Evolutionary conservation across 305 asterid species (phyloP).

Genomic region (Fraxinus platypoda): DNA sequence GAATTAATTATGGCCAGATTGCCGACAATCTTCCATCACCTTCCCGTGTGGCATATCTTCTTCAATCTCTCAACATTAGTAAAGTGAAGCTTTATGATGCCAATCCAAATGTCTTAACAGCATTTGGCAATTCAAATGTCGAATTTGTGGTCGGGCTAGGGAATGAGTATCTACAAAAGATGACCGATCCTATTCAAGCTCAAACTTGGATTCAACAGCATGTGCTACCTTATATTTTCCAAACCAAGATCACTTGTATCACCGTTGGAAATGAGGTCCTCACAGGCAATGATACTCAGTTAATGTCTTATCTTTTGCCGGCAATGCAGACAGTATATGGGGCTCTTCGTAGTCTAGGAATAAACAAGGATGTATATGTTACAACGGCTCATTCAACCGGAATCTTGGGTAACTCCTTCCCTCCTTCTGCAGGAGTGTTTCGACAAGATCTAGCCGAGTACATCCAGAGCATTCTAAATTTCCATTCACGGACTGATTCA

Average conservation of each 20-base stretch:
- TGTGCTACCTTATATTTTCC: slow-evolving; percentile 57
- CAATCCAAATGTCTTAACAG: slow-evolving; percentile 58
- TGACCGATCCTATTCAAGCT: slow-evolving; percentile 69
- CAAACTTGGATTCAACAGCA: slow-evolving; percentile 68
- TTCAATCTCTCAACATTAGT: slow-evolving; percentile 57
- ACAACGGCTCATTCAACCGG: slow-evolving; percentile 75
- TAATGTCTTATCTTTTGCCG: slow-evolving; percentile 52
- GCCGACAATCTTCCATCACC: slow-evolving; percentile 84
- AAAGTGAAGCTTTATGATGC: slow-evolving; percentile 82
- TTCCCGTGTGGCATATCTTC: slow-evolving; percentile 56
- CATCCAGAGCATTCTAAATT: slow-evolving; percentile 49
- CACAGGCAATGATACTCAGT: slow-evolving; percentile 52
- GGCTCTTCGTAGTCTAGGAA: slow-evolving; percentile 59
- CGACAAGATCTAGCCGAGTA: slow-evolving; percentile 50
- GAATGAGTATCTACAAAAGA: slow-evolving; percentile 55
- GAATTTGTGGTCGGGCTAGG: slow-evolving; percentile 76
- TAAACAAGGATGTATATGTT: slow-evolving; percentile 49
- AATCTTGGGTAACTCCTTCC: slow-evolving; percentile 56
- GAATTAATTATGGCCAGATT: slow-evolving; percentile 85
- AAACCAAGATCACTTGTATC: slow-evolving; percentile 66
- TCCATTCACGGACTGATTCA: slow-evolving; percentile 58
- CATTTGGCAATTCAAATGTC: slow-evolving; percentile 60
- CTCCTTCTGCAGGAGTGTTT: slow-evolving; percentile 77
- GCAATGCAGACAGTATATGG: slow-evolving; percentile 64
- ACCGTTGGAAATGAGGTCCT: slow-evolving; percentile 76